Conservation (phyloP, 2,329 filamentous ascomycete species). For the Apiospora koreana region DNA sequence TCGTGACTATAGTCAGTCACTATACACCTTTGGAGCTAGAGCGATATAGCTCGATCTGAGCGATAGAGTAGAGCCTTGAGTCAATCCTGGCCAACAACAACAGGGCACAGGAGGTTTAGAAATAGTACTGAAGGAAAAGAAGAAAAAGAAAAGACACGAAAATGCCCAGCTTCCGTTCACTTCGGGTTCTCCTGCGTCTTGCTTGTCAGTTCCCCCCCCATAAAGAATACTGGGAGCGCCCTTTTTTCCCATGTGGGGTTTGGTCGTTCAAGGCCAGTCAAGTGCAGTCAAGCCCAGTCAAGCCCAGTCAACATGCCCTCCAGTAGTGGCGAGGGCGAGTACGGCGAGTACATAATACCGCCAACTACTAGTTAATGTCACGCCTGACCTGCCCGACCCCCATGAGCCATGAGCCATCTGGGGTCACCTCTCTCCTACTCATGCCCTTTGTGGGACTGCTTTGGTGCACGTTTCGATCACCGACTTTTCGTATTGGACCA, state of each 20-base stretch:
- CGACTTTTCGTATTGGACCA: constrained; percentile 3
- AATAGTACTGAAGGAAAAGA: not conserved
- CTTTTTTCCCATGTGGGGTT: not conserved
- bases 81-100: not conserved
- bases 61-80: not conserved
- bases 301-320: too few species aligned
- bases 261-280: not conserved
- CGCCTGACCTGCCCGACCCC: not conserved
- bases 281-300: too few species aligned
- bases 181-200: too few species aligned
- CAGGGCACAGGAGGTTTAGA: not conserved
- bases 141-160: not conserved
- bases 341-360: not conserved
- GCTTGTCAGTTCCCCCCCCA: not conserved
- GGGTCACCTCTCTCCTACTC: not conserved
- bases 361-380: not conserved
- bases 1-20: not conserved
- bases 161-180: not conserved
- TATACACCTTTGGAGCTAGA: not conserved
- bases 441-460: not conserved
- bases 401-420: not conserved
- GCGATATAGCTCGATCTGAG: not conserved
- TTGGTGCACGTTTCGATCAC: constrained; percentile 2
- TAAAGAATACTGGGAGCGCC: not conserved
- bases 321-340: constrained; percentile 2